Percentiles rank a stretch among this genome's conserved stretches.
These are phyloP conservation scores for Podaxis sp. DNA, from an alignment of 768 basidiomycete genomes.

Conservation along the genomic window DNA sequence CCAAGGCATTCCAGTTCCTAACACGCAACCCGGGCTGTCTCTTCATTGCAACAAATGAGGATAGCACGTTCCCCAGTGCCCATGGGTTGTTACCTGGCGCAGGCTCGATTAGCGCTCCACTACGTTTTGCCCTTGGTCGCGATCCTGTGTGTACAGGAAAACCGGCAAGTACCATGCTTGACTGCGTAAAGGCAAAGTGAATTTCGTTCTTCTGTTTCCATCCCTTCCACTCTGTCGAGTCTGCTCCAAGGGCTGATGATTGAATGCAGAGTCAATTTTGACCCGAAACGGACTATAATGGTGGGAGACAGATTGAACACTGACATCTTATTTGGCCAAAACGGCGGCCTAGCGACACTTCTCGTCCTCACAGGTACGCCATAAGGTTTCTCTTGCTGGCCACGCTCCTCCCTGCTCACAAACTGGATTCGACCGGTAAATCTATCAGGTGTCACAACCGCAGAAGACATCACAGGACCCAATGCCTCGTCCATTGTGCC, in stretches of 20 bases:
- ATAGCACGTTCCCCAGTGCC: slow-evolving; percentile 83
- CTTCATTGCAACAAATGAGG: slow-evolving; percentile 91
- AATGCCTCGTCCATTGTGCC: slow-evolving; percentile 73
- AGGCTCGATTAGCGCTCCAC: slow-evolving; percentile 80
- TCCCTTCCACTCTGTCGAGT: not conserved
- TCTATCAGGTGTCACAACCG: slow-evolving; percentile 68
- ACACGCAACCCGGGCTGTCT: slow-evolving; percentile 73
- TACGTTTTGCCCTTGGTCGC: slow-evolving; percentile 67
- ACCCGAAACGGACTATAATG: slow-evolving; percentile 89
- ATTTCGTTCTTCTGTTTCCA: slow-evolving; percentile 15
- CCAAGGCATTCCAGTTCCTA: slow-evolving; percentile 90
- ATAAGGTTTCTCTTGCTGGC: not conserved
- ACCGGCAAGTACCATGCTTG: slow-evolving; percentile 88
- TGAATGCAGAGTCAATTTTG: slow-evolving; percentile 71
- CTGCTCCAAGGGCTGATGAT: slow-evolving; percentile 15
- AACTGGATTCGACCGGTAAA: not conserved
- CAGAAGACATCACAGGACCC: slow-evolving; percentile 70
- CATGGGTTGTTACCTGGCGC: slow-evolving; percentile 79
- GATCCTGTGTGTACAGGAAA: slow-evolving; percentile 86
- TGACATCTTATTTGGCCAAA: slow-evolving; percentile 91
- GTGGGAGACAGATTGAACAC: slow-evolving; percentile 94
- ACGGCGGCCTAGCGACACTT: slow-evolving; percentile 81
- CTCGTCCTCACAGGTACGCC: slow-evolving; percentile 85
- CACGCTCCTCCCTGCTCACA: not conserved
- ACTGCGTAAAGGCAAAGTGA: slow-evolving; percentile 77